Base-by-base conservation (phyloP, 768 basidiomycete species). In the Hypholoma sublateritium region DNA sequence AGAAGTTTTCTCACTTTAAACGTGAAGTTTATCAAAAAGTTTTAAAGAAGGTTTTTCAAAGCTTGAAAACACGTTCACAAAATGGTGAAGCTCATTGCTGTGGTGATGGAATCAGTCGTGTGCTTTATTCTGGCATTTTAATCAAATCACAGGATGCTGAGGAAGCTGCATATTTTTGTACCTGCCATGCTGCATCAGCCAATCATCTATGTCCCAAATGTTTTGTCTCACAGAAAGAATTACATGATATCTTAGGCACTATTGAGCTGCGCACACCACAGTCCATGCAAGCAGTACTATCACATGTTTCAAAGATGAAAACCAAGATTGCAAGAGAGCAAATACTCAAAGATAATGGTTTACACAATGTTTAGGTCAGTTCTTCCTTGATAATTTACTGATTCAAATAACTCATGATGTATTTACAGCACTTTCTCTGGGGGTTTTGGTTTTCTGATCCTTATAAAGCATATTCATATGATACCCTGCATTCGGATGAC, bases 161-260 rank as follows among this genome's bases (percentile, higher is more conserved):
- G 60, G 71, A 73, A 46, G 68, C 70, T 0, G 36, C 62, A 0
- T 64, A 65, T 32, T 66, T 67, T 28, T 65, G 62, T 55, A 61
- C 52, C 5, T 69, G 67, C 44, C 61, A 49, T 0, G 66, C 66
- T 22, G 66, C 66, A 9, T 44, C 45, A 11, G 69, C 71, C 1
- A 65, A 64, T 49, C 52, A 63, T 50, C 71, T 70, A 13, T 73
- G 72, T 55, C 66, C 69, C 0, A 65, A 66, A 50, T 72, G 71
- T 39, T 65, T 71, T 2, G 68, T 71, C 11, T 34, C 51, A 2
- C 44, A 68, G 12, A 11, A 12, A 5, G 55, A 67, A 32, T 64
- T 69, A 9, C 60, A 70, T 44, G 12, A 45, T 1, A 55, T 70
- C 11, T 55, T 51, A 4, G 32, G 43, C 6, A 25, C n/a, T 6